These are phyloP conservation scores for Penicillium simplicissimum DNA, from an alignment of 495 filamentous ascomycete genomes.

Conservation along the genomic window DNA sequence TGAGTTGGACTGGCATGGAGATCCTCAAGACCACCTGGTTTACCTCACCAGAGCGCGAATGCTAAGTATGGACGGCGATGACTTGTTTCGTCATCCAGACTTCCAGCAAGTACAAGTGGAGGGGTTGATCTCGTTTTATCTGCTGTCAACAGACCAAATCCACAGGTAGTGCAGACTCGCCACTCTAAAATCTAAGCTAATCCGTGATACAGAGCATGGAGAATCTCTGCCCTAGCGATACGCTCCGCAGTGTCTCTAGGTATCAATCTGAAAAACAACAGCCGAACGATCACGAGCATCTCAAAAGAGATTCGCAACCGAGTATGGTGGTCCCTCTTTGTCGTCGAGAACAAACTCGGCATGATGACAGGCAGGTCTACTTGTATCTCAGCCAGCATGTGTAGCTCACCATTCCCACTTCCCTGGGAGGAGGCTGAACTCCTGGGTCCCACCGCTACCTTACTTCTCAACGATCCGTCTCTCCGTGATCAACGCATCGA, in stretches of 20 bases:
- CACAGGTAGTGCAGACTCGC: conserved; percentile 49
- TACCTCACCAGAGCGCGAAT: conserved; percentile 57
- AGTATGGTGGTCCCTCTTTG: conserved; percentile 65
- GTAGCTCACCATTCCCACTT: conserved; percentile 51
- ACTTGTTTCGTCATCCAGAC: conserved; percentile 51
- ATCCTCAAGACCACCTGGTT: conserved; percentile 51
- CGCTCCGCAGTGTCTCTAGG: conserved; percentile 60
- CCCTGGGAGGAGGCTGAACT: conserved; percentile 53
- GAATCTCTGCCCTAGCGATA: conserved; percentile 57
- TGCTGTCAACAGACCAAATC: conserved; percentile 56
- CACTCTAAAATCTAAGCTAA: background rate
- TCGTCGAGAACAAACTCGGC: conserved; percentile 57
- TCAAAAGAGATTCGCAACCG: conserved; percentile 60
- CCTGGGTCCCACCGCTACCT: conserved; percentile 21
- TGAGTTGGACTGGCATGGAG: conserved; percentile 41
- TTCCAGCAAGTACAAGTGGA: conserved; percentile 57
- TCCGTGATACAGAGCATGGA: conserved; percentile 55
- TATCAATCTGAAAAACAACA: conserved; percentile 59
- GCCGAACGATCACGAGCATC: conserved; percentile 37
- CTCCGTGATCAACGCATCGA: conserved; percentile 31
- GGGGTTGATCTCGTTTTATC: conserved; percentile 57
- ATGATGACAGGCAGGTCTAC: conserved; percentile 62
- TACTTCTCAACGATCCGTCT: conserved; percentile 25
- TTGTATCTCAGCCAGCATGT: conserved; percentile 50
- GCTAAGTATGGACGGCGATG: conserved; percentile 49